Evolutionary conservation across 192 early-diverging fungal genomes (phyloP).

Genomic region (Martensiomyces pterosporus): DNA sequence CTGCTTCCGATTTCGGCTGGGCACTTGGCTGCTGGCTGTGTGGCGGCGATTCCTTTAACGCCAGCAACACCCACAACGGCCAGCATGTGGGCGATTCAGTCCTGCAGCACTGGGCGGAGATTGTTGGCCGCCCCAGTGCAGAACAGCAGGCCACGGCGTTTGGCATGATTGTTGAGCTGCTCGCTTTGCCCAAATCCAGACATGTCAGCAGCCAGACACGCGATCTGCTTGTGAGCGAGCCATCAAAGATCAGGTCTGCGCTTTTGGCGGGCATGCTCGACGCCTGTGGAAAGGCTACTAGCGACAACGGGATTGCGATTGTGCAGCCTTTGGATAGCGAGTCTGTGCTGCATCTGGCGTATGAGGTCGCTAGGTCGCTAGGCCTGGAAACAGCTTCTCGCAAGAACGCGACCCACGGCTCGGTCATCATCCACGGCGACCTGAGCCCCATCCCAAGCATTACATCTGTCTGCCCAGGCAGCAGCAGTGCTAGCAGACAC

Average conservation of each 20-base stretch:
- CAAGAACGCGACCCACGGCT: constrained; percentile 21
- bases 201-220: constrained; percentile 11
- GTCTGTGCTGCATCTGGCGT: constrained; percentile 32
- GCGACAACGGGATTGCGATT: constrained; percentile 18
- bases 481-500: too few species aligned
- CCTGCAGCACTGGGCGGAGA: constrained; percentile 22
- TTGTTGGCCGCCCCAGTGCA: not conserved
- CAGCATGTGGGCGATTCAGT: constrained; percentile 18
- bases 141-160: constrained; percentile 7
- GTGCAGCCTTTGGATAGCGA: constrained; percentile 21
- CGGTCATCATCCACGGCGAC: constrained; percentile 26
- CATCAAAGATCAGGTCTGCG: constrained; percentile 12
- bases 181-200: constrained; percentile 7
- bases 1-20: constrained; percentile 17
- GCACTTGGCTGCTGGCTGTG: constrained; percentile 47
- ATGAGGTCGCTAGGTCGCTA: constrained; percentile 41
- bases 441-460: constrained; percentile 17
- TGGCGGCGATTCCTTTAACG: constrained; percentile 16
- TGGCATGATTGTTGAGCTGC: not conserved
- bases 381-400: constrained; percentile 32
- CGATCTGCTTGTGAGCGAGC: constrained; percentile 24
- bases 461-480: constrained; percentile 13
- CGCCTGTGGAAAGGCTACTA: constrained; percentile 20
- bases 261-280: constrained; percentile 42
- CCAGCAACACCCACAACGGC: not conserved